phyloP scores from a whole-genome alignment of 305 asterid species.

The Fraxinus velutina region DNA sequence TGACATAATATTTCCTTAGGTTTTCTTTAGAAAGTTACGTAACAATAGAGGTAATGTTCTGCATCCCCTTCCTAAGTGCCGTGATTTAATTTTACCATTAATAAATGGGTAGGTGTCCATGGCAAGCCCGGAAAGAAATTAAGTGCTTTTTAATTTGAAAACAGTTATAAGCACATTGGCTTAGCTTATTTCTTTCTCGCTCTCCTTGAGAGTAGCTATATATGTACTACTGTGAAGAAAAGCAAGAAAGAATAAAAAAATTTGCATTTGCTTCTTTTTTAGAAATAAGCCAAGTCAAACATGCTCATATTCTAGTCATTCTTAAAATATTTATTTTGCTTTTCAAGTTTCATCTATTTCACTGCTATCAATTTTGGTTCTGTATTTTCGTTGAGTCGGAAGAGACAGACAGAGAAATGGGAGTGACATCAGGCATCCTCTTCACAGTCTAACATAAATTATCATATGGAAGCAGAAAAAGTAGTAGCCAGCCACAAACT shows the following conservation, averaged over 20 bases:
- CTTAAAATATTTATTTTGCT: background rate
- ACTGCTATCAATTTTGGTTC: background rate
- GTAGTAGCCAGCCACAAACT: background rate
- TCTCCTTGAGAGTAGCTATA: background rate
- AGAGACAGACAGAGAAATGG: background rate
- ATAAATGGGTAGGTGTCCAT: background rate
- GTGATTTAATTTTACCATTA: background rate
- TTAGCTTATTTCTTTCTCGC: background rate
- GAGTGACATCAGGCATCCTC: constrained; percentile 1
- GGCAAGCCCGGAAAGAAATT: background rate
- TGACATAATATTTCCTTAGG: background rate
- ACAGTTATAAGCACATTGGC: background rate
- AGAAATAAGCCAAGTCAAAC: background rate
- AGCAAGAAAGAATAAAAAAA: background rate
- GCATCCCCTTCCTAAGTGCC: background rate
- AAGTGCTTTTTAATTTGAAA: background rate
- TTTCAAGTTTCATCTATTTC: background rate
- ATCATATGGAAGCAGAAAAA: background rate
- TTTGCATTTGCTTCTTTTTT: background rate
- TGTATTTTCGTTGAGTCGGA: background rate
- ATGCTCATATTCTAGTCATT: background rate
- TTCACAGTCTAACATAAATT: background rate
- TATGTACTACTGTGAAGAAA: background rate
- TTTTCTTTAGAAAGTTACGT: background rate
- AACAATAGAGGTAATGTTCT: background rate